Evolutionary conservation across 371 early-diverging fungal genomes (phyloP).

Genomic region (Syncephalastrum racemosum): DNA sequence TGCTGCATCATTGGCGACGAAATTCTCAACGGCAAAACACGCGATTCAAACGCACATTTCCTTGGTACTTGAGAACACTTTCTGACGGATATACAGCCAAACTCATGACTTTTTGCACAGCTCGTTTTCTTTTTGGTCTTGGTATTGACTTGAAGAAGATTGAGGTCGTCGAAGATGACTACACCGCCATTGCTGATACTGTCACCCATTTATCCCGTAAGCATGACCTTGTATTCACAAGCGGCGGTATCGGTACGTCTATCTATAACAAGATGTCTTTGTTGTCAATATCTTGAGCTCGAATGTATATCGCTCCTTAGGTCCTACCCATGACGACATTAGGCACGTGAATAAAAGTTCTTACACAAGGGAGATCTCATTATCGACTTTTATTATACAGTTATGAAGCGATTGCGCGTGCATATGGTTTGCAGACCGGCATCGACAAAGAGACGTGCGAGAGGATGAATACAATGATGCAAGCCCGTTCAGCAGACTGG

Average conservation of each 20-base stretch:
- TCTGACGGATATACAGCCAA: too few species aligned
- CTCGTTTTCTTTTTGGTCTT: slow-evolving; percentile 50
- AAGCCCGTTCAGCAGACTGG: slow-evolving; percentile 24
- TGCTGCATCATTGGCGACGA: slow-evolving; percentile 64
- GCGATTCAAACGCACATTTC: slow-evolving; percentile 63
- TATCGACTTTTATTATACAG: slow-evolving; percentile 25
- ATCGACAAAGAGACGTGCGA: slow-evolving; percentile 58
- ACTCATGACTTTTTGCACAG: slow-evolving; percentile 17
- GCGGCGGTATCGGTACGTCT: slow-evolving; percentile 63
- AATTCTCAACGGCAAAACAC: slow-evolving; percentile 73
- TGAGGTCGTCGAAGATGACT: slow-evolving; percentile 57
- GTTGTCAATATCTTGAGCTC: too few species aligned
- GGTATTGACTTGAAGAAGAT: slow-evolving; percentile 60
- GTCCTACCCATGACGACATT: slow-evolving; percentile 74
- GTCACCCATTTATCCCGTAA: slow-evolving; percentile 40
- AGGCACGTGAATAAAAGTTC: not conserved
- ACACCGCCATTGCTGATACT: slow-evolving; percentile 42
- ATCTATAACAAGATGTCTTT: too few species aligned
- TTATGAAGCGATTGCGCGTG: slow-evolving; percentile 65
- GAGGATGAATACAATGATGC: slow-evolving; percentile 47
- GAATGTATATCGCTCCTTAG: slow-evolving; percentile 5
- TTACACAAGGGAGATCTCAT: not conserved
- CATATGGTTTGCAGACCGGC: slow-evolving; percentile 51
- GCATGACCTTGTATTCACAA: slow-evolving; percentile 64
- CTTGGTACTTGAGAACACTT: slow-evolving; percentile 38